phyloP scores from a whole-genome alignment of 164 flowering plant genomes.

The Vitis rotundifolia region DNA sequence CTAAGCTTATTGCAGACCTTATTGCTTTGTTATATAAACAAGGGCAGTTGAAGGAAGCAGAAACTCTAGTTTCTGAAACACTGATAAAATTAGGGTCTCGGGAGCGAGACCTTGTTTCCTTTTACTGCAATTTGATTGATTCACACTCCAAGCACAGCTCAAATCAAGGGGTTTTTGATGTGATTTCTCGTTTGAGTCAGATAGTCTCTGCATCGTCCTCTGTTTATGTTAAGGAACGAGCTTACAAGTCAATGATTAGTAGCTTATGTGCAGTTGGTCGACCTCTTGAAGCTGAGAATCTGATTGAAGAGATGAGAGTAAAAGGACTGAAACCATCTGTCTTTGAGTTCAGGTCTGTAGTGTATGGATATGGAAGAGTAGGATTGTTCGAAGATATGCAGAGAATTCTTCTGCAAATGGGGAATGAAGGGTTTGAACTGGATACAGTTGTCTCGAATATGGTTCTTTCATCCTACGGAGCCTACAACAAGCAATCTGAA shows the following conservation, averaged over 20 bases:
- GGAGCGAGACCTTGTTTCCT: slow-evolving; percentile 48
- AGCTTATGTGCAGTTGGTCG: slow-evolving; percentile 51
- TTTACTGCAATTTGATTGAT: slow-evolving; percentile 56
- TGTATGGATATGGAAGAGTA: slow-evolving; percentile 59
- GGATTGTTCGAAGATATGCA: slow-evolving; percentile 66
- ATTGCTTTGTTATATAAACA: slow-evolving; percentile 52
- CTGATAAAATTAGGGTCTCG: slow-evolving; percentile 29
- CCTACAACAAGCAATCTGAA: slow-evolving; percentile 32
- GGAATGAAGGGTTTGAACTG: slow-evolving; percentile 40
- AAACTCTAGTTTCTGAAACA: slow-evolving; percentile 44
- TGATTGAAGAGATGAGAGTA: slow-evolving; percentile 52
- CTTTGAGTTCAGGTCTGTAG: slow-evolving; percentile 55
- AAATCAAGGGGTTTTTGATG: slow-evolving; percentile 34
- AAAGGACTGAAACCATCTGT: slow-evolving; percentile 50
- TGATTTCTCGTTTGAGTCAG: slow-evolving; percentile 27
- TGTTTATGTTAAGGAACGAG: slow-evolving; percentile 41
- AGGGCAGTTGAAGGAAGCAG: slow-evolving; percentile 41
- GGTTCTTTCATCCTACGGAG: slow-evolving; percentile 71
- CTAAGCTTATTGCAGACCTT: slow-evolving; percentile 60
- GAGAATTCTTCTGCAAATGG: slow-evolving; percentile 46
- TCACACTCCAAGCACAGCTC: slow-evolving; percentile 47
- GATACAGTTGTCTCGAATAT: slow-evolving; percentile 72
- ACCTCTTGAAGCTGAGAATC: slow-evolving; percentile 58
- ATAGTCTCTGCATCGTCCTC: slow-evolving; percentile 34
- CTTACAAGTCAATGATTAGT: slow-evolving; percentile 50